These are phyloP conservation scores for Aspergillus sp. DNA, from an alignment of 2,329 filamentous ascomycete genomes.

Conservation along the genomic window DNA sequence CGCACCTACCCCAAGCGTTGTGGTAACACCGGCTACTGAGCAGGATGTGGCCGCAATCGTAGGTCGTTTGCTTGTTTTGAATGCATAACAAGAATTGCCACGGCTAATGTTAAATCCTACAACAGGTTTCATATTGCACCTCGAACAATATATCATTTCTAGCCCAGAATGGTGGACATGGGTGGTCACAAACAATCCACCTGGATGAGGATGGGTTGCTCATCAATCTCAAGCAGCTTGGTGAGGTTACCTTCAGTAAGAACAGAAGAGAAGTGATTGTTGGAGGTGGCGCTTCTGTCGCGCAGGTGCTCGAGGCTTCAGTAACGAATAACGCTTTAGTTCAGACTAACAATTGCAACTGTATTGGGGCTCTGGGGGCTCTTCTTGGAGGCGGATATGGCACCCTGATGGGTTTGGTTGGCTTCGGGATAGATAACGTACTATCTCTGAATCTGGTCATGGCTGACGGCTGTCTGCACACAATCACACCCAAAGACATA, in stretches of 20 bases:
- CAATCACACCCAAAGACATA: slow-evolving; percentile 2
- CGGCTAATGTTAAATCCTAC: not conserved
- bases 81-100: not conserved
- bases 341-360: slow-evolving; percentile 6
- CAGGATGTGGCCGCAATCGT: slow-evolving; percentile 4
- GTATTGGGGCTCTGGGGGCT: slow-evolving; percentile 2
- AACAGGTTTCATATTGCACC: slow-evolving; percentile 2
- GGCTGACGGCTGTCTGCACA: slow-evolving; percentile 3
- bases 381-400: slow-evolving; percentile 7
- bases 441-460: slow-evolving; percentile 3
- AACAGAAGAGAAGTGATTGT: not conserved
- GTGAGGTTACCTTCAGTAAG: not conserved
- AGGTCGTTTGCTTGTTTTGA: not conserved
- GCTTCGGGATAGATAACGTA: slow-evolving; percentile 7
- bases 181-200: not conserved
- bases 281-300: not conserved
- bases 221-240: not conserved
- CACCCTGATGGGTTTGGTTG: not conserved
- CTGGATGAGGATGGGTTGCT: not conserved
- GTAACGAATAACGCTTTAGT: not conserved
- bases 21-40: slow-evolving; percentile 7
- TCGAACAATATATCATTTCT: slow-evolving; percentile 10
- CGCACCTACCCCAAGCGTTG: not conserved
- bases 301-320: not conserved
- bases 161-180: slow-evolving; percentile 9